A percentile compares a stretch with the other conserved stretches of the same genome.
Conservation (phyloP, 2,329 filamentous ascomycete genomes). For the Colletotrichum graminicola region DNA sequence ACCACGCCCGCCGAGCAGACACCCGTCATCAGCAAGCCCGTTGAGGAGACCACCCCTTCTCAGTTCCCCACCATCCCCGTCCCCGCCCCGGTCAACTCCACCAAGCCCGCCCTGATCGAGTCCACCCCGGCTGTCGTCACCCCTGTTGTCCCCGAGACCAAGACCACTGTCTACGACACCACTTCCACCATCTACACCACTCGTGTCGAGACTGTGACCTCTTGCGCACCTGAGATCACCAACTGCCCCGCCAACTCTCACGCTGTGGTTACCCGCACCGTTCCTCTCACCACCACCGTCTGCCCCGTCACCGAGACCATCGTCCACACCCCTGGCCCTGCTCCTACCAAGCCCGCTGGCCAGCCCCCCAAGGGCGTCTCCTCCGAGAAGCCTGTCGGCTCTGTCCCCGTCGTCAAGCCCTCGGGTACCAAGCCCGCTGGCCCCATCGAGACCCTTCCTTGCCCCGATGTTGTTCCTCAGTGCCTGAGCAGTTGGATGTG, state of each 20-base stretch:
- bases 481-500: constrained; percentile 94
- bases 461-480: constrained; percentile 81
- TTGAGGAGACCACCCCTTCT: constrained; percentile 39
- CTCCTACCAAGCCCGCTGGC: constrained; percentile 29
- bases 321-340: constrained; percentile 53
- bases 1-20: constrained; percentile 33
- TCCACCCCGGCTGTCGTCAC: constrained; percentile 43
- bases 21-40: constrained; percentile 28
- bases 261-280: constrained; percentile 62
- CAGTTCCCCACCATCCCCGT: constrained; percentile 22
- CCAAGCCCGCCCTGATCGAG: constrained; percentile 34
- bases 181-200: constrained; percentile 66
- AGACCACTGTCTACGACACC: constrained; percentile 54
- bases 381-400: constrained; percentile 42
- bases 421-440: constrained; percentile 51
- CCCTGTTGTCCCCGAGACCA: constrained; percentile 39
- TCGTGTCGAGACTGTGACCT: constrained; percentile 62
- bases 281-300: constrained; percentile 70
- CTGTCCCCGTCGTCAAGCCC: constrained; percentile 43
- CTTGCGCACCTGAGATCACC: constrained; percentile 59
- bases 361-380: constrained; percentile 41
- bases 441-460: constrained; percentile 62
- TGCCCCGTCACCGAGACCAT: constrained; percentile 71
- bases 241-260: constrained; percentile 63
- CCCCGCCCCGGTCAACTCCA: constrained; percentile 24